These are phyloP conservation scores for Sporothrix brasiliensis DNA, from an alignment of 2,329 filamentous ascomycete genomes.

Conservation along the genomic window DNA sequence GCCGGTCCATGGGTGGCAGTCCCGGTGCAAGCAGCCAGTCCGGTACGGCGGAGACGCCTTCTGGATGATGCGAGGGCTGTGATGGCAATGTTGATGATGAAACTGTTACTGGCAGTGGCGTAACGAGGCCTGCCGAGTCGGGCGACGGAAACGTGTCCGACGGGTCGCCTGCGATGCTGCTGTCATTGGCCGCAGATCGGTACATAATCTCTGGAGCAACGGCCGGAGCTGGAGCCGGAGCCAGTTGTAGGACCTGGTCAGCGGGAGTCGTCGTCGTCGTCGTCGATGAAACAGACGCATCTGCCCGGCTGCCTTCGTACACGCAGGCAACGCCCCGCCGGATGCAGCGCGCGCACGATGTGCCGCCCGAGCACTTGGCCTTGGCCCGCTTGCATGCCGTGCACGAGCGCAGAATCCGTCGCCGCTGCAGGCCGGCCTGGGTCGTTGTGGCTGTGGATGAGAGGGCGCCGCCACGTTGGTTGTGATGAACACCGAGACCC, in stretches of 20 bases:
- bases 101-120: not conserved
- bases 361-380: constrained; percentile 51
- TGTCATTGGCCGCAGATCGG: not conserved
- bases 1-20: constrained; percentile 26
- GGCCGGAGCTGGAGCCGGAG: not conserved
- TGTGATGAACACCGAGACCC: constrained; percentile 26
- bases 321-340: constrained; percentile 25
- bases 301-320: constrained; percentile 23
- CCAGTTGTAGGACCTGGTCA: not conserved
- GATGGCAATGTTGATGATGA: not conserved
- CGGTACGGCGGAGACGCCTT: not conserved
- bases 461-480: not conserved
- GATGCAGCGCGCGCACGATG: constrained; percentile 22
- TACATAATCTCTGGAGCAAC: not conserved
- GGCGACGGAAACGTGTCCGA: not conserved
- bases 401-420: constrained; percentile 48
- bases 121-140: not conserved
- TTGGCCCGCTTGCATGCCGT: constrained; percentile 63
- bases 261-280: not conserved
- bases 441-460: constrained; percentile 15
- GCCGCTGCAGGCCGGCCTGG: constrained; percentile 29
- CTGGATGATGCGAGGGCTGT: not conserved
- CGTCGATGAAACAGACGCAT: not conserved
- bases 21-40: constrained; percentile 23
- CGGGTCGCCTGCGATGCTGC: not conserved